Evolutionary conservation across 2,329 filamentous ascomycete genomes (phyloP), one percentile per base, ranked within the genome.

Genomic region (Fusarium camptoceras): DNA sequence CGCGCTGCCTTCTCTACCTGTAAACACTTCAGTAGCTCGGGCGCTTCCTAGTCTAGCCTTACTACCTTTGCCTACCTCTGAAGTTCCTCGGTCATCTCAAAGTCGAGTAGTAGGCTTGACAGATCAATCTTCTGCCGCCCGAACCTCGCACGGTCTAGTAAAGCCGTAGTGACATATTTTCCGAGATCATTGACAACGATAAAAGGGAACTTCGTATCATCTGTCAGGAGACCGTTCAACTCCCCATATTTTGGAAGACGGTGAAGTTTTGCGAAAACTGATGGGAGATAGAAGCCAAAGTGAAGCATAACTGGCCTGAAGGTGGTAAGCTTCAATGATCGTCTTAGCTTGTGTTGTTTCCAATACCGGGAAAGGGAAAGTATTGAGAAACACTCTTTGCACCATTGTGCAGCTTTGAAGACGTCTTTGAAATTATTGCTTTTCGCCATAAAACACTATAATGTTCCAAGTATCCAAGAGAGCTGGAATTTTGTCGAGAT

Each of bases 101-200:
- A n/a, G 18, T 37, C 34, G 9, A 37, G 34, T n/a, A 4, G 18
- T 11, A 11, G 9, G 7, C 34, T n/a, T 37, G 16, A 3, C n/a
- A 2, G 0, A 11, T 4, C 2, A 37, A 11, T 11, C 3, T n/a
- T 18, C 0, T n/a, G 34, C 5, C 18, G 16, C 18, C 18, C 6
- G 6, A 11, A n/a, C 34, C 34, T 37, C 9, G 6, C 9, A n/a
- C 3, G 9, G 6, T 37, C 34, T 37, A 37, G 10, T 37, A n/a
- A 18, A 7, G 18, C 18, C 10, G 18, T 18, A 18, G 8, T 9
- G 9, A 6, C 9, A 37, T 37, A 6, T 11, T n/a, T 37, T 37
- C 31, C 3, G 5, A 6, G 16, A 5, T 11, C 31, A 9, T 34
- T 34, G 16, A 16, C 31, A 34, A 18, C 16, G 31, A 18, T 34